Evolutionary conservation across 2,329 filamentous ascomycete species (phyloP), one percentile per base, ranked within the genome.

Genomic region (Tetracladium maxilliforme): DNA sequence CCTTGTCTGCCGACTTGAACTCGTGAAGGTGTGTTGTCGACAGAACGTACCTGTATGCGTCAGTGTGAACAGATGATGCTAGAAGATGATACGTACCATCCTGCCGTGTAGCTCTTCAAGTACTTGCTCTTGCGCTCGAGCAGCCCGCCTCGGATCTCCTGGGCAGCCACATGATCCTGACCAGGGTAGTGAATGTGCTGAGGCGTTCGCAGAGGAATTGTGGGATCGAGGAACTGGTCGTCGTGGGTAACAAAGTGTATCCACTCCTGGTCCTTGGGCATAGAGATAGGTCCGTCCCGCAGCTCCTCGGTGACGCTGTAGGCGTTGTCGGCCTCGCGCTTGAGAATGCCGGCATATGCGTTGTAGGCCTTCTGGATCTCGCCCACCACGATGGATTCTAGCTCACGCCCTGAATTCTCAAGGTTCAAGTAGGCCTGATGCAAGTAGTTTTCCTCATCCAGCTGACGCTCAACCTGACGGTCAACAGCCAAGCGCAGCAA

Each of bases 291-390:
- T 0, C 87, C 86, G 19, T 66, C 69, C 21, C 82, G 79, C 3
- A 98, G 69, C 41, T 79, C 78, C 30, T 92, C 83, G 8, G 87
- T 68, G 3, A 81, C 66, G 28, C 67, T 66, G 43, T 83, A 81
- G 17, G 78, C 71, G 27, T 82, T 74, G 36, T 92, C 84, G 7
- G 83, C 80, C 45, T 95, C 87, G 23, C 84, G 76, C 56, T 87
- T 92, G 32, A 95, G 58, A 34, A 95, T 92, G 26, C 77, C 79
- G 14, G 86, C 81, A 39, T 93, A 83, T 3, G 86, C 84, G 41
- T 90, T 93, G 56, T 94, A 95, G 0, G 90, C 84, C 50, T 95
- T 95, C 45, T 98, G 90, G 21, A 98, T 92, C 51, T 98, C 90
- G 37, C 86, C 83, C 10, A 98, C 83, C 1, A 98, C 83, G 35